These are phyloP conservation scores for Cenchrus purpureus DNA, from an alignment of 176 grass and related monocot genomes.

Conservation along the genomic window DNA sequence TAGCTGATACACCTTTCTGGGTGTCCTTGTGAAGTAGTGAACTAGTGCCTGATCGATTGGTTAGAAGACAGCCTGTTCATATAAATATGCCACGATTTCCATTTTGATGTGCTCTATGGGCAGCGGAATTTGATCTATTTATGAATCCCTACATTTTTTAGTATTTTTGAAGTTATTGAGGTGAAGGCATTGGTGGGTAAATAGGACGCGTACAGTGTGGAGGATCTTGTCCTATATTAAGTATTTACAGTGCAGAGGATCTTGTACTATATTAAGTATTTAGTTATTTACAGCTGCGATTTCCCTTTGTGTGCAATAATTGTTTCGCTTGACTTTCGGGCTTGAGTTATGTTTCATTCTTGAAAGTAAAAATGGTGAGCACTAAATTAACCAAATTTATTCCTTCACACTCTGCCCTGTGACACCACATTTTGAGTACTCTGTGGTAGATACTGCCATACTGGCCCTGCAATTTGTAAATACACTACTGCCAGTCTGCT, in stretches of 20 bases:
- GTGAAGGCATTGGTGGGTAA: not conserved
- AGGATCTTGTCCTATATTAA: conserved; percentile 34
- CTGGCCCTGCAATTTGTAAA: conserved; percentile 33
- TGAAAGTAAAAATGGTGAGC: conserved; percentile 42
- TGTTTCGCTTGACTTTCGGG: conserved; percentile 33
- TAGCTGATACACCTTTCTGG: conserved; percentile 30
- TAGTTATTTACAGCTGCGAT: not conserved
- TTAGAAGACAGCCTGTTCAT: conserved; percentile 24
- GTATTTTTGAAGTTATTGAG: conserved; percentile 27
- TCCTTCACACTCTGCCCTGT: conserved; percentile 15
- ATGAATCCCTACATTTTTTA: not conserved
- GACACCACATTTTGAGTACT: conserved; percentile 23
- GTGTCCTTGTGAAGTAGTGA: not conserved
- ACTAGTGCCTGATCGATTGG: too few species aligned
- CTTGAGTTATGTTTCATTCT: conserved; percentile 20
- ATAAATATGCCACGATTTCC: not conserved
- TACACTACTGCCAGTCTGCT: conserved; percentile 21
- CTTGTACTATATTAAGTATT: too few species aligned
- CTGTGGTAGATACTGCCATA: conserved; percentile 29
- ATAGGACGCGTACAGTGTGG: conserved; percentile 1
- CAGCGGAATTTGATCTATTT: not conserved
- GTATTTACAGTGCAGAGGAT: not conserved
- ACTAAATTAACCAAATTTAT: conserved; percentile 37
- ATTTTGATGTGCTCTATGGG: conserved; percentile 6
- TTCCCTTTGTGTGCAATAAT: conserved; percentile 5